Base-by-base conservation (phyloP, 129 eudicot species). In the Saposhnikovia divaricata region DNA sequence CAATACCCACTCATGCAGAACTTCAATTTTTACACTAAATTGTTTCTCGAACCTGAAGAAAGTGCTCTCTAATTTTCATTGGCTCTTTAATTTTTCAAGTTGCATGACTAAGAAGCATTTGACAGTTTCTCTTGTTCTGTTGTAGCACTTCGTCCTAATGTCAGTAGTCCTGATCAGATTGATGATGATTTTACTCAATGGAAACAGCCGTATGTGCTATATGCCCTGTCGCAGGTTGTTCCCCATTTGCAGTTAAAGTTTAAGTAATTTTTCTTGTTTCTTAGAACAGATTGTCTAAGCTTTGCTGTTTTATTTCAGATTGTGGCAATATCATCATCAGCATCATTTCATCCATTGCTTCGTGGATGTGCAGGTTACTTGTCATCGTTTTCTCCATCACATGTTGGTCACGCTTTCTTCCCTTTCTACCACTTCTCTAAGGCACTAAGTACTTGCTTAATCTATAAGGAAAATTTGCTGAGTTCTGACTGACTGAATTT, bases 361-460 rank as follows among this genome's bases (percentile, higher is more conserved):
- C 98, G 84, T 81, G 96, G 92, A 84, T 92, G 97, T 79, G 93
- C 98, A 84, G 98, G 98, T 83, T 94, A 90, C 92, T 86, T 94
- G 86, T 85, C 97, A 80, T 94, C 98, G 18, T 94, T 90, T 84
- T 92, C 96, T 55, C 91, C 92, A 69, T 87, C 97, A 81, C 96
- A 94, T 86, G 98, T 94, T 81, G 75, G 97, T 90, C 77, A 73
- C 55, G 8, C 87, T 82, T 76, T 80, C 72, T 68, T 68, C 23
- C 76, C 8, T 12, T 42, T 47, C 43, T 7, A 31, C 16, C 34
- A 44, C 14, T 73, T 45, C 39, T 48, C 34, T 68, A 31, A 68
- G 42, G 43, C 42, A 68, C 38, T n/a, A 61, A n/a, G 31, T 61
- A n/a, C 34, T 25, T 31, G 73, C 45, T 76, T 50, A 14, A 31